Evolutionary conservation across 257 asterid species (phyloP), one percentile per base, ranked within the genome.

Genomic region (Fraxinus anomala): DNA sequence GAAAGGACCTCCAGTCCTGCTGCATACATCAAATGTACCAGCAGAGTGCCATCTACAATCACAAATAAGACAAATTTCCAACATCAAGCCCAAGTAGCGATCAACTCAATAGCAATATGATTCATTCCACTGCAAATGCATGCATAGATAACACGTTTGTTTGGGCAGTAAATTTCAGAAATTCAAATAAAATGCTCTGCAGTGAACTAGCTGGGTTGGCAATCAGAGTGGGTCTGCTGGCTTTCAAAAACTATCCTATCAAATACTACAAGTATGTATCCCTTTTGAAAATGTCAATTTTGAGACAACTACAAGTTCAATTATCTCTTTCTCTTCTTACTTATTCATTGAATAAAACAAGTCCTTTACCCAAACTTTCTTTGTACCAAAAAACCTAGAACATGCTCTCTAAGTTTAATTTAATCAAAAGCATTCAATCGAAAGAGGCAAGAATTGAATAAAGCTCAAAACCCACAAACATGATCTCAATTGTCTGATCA

Each of bases 11-110:
- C 97, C 98, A 40, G 91, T 89, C 86, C 87, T 94, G 66, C 83
- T 80, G 68, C 73, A 7, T 61, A 82, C 77, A 28, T 94, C 97
- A 76, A 12, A 91, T 40, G 97, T 92, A 34, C 97, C 98, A 82
- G 97, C 97, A 82, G 98, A 94, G 85, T 94, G 97, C 97, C 97
- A 92, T 72, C 98, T 94, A 79, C 40, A 83, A 77, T 1, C 67
- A 78, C 74, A 83, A 13, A 68, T 44, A 63, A 63, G 7, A 63
- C 78, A 74, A 12, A 76, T 68, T 51, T 63, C 56, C 28, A 30
- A 74, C 59, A 69, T 51, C 40, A 70, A 65, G 17, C 21, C 3
- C 34, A 26, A 2, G 26, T 63, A 70, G 56, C 73, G 0, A 44
- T 10, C 30, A 47, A 26, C 6, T 44, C 54, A 44, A 13, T 13